Conservation (phyloP, 2,329 filamentous ascomycete species). For the Penicillium sp. region DNA sequence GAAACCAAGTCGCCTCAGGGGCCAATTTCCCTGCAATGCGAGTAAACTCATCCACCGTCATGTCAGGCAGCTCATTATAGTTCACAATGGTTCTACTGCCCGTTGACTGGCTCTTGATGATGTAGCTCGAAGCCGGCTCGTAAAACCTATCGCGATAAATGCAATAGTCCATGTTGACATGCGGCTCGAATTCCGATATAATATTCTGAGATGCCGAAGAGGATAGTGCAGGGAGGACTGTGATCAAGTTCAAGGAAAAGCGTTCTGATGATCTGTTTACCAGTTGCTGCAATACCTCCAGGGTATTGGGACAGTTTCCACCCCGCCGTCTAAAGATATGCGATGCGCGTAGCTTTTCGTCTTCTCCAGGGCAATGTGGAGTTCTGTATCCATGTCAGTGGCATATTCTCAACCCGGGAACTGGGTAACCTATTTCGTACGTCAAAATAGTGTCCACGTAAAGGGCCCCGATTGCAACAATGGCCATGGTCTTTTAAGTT, state of each 20-base stretch:
- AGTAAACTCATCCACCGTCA: constrained; percentile 66
- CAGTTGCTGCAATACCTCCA: constrained; percentile 72
- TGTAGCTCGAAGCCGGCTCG: constrained; percentile 70
- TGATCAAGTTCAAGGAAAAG: constrained; percentile 42
- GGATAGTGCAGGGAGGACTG: constrained; percentile 57
- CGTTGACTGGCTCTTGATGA: constrained; percentile 64
- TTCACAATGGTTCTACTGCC: constrained; percentile 73
- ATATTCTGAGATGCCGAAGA: constrained; percentile 60
- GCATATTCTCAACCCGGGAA: background rate
- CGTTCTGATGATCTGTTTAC: constrained; percentile 31
- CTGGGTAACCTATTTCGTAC: constrained; percentile 43
- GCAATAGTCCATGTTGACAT: constrained; percentile 59
- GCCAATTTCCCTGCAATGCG: constrained; percentile 47
- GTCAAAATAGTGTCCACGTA: constrained; percentile 73
- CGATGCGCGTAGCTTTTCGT: constrained; percentile 72
- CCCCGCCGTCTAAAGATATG: constrained; percentile 64
- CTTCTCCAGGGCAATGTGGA: constrained; percentile 68
- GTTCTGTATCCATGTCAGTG: constrained; percentile 20
- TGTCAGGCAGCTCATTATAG: constrained; percentile 69
- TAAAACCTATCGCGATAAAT: constrained; percentile 60
- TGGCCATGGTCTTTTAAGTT: constrained; percentile 51
- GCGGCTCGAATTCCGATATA: constrained; percentile 56
- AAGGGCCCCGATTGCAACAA: constrained; percentile 69
- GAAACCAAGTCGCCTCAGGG: constrained; percentile 61
- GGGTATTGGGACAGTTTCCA: constrained; percentile 73